A percentile compares a stretch with the other conserved stretches of the same genome.
These are phyloP conservation scores for Pyrus hybrid DNA, from an alignment of 331 rosid species.

Conservation along the genomic window DNA sequence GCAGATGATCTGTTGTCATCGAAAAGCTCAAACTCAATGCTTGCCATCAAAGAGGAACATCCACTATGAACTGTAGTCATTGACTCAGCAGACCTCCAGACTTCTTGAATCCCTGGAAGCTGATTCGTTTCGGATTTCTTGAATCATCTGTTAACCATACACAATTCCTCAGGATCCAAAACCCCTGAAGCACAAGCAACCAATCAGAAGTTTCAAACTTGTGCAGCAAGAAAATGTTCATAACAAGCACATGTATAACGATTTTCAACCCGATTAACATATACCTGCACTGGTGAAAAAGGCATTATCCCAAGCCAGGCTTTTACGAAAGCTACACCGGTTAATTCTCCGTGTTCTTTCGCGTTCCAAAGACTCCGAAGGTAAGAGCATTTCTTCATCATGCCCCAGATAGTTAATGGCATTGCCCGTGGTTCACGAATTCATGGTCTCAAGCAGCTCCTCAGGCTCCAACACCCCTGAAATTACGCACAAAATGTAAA, in stretches of 20 bases:
- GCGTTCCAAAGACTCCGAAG: constrained; percentile 28
- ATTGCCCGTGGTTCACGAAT: constrained; percentile 4
- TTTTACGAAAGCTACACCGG: constrained; percentile 29
- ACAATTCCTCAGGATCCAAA: constrained; percentile 45
- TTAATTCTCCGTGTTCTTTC: constrained; percentile 3
- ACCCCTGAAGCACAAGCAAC: constrained; percentile 28
- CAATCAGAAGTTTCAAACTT: background rate
- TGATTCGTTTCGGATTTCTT: constrained; percentile 19
- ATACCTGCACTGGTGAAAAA: constrained; percentile 49
- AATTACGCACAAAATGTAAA: background rate
- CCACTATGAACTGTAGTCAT: constrained; percentile 17
- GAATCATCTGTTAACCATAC: constrained; percentile 35
- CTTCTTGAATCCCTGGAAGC: constrained; percentile 18
- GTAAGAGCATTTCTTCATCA: constrained; percentile 27
- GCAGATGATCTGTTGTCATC: constrained; percentile 26
- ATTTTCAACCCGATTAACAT: background rate
- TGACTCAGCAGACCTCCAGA: constrained; percentile 35
- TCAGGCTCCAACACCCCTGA: constrained; percentile 60
- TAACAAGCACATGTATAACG: background rate
- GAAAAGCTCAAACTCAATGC: constrained; percentile 44
- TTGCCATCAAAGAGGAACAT: constrained; percentile 29
- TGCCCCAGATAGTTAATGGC: constrained; percentile 14
- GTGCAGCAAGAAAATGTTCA: background rate
- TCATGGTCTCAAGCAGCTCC: constrained; percentile 33
- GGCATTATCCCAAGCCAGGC: constrained; percentile 65